Evolutionary conservation across 2,329 filamentous ascomycete genomes (phyloP).

Genomic region (Alternaria gaisen): DNA sequence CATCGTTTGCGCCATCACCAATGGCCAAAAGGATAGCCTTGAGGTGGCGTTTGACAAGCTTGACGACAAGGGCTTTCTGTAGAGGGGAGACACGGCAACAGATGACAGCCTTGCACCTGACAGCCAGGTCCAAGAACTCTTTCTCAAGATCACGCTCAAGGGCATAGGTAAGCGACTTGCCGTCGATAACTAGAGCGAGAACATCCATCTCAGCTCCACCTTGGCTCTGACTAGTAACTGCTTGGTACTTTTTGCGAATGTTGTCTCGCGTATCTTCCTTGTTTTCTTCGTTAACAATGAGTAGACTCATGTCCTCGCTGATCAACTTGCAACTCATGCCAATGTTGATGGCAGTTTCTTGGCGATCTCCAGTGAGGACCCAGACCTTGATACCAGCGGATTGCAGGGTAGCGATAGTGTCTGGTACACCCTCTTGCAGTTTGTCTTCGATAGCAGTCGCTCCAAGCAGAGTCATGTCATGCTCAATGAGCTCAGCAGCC

Average conservation of each 20-base stretch:
- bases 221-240: slow-evolving; percentile 83
- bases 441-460: slow-evolving; percentile 98
- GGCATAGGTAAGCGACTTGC: slow-evolving; percentile 91
- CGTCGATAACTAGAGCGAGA: slow-evolving; percentile 92
- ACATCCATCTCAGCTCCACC: slow-evolving; percentile 82
- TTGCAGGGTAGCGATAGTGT: slow-evolving; percentile 97
- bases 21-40: slow-evolving; percentile 94
- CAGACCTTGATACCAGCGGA: slow-evolving; percentile 98
- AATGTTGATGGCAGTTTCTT: slow-evolving; percentile 99
- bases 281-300: slow-evolving; percentile 93
- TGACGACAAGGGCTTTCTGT: slow-evolving; percentile 96
- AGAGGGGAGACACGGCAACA: slow-evolving; percentile 95
- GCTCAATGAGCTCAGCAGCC: slow-evolving; percentile 93
- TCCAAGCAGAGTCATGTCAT: slow-evolving; percentile 87
- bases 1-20: slow-evolving; percentile 96
- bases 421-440: slow-evolving; percentile 94
- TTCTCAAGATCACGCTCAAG: slow-evolving; percentile 95
- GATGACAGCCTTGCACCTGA: slow-evolving; percentile 98
- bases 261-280: slow-evolving; percentile 84
- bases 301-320: slow-evolving; percentile 96
- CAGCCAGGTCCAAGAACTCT: slow-evolving; percentile 87
- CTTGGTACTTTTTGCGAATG: slow-evolving; percentile 90
- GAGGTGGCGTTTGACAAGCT: slow-evolving; percentile 94
- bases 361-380: slow-evolving; percentile 96
- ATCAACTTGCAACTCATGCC: slow-evolving; percentile 99